Evolutionary conservation across 192 early-diverging fungal species (phyloP).

Genomic region (Haplosporangium gracile): DNA sequence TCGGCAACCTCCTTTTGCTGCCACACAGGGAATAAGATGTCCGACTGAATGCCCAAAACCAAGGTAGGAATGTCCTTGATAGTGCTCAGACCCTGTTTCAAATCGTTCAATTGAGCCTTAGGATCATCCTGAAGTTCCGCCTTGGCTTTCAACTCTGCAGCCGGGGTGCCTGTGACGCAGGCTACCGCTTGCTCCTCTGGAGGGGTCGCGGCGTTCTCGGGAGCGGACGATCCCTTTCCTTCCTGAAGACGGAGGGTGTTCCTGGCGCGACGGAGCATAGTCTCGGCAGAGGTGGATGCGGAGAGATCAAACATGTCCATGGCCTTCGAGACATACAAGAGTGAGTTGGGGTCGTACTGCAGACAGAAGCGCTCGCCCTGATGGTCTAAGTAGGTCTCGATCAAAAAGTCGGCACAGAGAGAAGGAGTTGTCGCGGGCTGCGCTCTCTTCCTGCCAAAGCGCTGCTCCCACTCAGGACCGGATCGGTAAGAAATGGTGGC

Average conservation of each 20-base stretch:
- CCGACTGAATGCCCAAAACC: constrained; percentile 94
- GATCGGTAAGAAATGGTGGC: constrained; percentile 95
- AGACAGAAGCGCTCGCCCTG: constrained; percentile 95
- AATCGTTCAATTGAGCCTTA: constrained; percentile 66
- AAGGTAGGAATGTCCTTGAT: constrained; percentile 83
- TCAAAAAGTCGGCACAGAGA: constrained; percentile 92
- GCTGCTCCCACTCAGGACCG: constrained; percentile 97
- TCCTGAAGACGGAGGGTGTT: constrained; percentile 51
- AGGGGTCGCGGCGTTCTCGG: constrained; percentile 38
- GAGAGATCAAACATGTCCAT: constrained; percentile 99
- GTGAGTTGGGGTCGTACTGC: constrained; percentile 94
- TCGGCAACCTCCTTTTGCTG: constrained; percentile 98
- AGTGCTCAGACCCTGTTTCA: constrained; percentile 78
- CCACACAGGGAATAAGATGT: constrained; percentile 95
- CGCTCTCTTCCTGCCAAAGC: constrained; percentile 90
- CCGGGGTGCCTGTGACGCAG: constrained; percentile 5
- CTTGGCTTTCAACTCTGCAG: background rate
- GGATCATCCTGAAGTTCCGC: constrained; percentile 50
- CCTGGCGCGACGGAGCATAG: constrained; percentile 55
- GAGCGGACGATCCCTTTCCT: constrained; percentile 36
- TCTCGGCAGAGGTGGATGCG: constrained; percentile 58
- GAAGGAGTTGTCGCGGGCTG: constrained; percentile 80
- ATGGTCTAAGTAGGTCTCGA: constrained; percentile 97
- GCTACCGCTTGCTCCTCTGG: constrained; percentile 23
- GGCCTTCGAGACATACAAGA: constrained; percentile 94